These are phyloP conservation scores for Komagataella pastoris DNA, from an alignment of 805 yeast genomes.

Conservation along the genomic window DNA sequence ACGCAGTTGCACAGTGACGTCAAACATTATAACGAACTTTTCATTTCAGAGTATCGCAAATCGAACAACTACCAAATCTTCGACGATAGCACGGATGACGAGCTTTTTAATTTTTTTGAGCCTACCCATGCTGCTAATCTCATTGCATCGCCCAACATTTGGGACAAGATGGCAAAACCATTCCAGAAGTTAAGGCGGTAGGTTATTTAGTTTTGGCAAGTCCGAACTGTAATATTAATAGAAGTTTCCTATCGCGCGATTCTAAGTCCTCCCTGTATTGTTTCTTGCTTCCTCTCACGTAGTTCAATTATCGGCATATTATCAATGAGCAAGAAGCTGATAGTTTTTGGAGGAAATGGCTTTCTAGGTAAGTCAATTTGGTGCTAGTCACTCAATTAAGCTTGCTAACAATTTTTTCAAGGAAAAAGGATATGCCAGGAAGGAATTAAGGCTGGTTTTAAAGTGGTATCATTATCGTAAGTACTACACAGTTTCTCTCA, in stretches of 20 bases:
- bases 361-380: conserved; percentile 35
- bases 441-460: conserved; percentile 47
- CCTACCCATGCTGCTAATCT: conserved; percentile 15
- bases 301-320: background rate
- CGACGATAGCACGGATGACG: conserved; percentile 47
- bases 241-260: background rate
- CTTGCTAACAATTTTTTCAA: conserved; percentile 1
- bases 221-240: background rate
- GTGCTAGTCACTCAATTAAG: background rate
- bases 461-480: conserved; percentile 53
- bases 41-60: conserved; percentile 37
- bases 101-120: conserved; percentile 35
- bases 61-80: conserved; percentile 46
- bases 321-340: conserved; percentile 9
- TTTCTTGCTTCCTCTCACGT: background rate
- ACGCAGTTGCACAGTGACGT: conserved; percentile 20
- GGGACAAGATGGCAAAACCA: background rate
- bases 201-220: background rate
- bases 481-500: background rate
- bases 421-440: conserved; percentile 61
- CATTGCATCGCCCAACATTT: background rate
- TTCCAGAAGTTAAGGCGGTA: background rate
- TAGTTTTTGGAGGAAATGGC: conserved; percentile 85
- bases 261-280: background rate
- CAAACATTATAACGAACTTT: conserved; percentile 27